Evolutionary conservation across 1,139 yeast species (phyloP).

Genomic region (Candida anutae): DNA sequence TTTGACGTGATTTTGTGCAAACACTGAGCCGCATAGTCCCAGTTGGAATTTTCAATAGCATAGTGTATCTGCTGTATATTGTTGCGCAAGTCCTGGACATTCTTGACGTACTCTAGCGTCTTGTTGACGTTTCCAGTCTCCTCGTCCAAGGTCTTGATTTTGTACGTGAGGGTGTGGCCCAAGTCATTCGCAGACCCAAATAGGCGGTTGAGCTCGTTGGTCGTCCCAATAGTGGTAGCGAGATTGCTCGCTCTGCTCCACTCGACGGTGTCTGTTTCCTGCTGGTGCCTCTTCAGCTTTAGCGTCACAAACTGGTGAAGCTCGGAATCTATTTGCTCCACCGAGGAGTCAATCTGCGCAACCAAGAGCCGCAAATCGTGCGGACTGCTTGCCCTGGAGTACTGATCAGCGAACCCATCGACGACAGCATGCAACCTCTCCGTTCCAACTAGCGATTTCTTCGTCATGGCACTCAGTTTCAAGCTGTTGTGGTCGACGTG

Average conservation of each 20-base stretch:
- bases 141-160: constrained; percentile 60
- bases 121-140: constrained; percentile 64
- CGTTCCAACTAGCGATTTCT: no score
- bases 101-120: constrained; percentile 57
- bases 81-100: constrained; percentile 56
- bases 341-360: constrained; percentile 14
- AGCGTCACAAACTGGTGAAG: constrained; percentile 18
- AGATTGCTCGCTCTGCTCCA: constrained; percentile 28
- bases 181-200: constrained; percentile 56
- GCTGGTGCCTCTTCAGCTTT: constrained; percentile 26
- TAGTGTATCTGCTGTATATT: constrained; percentile 61
- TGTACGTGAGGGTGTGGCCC: constrained; percentile 60
- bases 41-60: constrained; percentile 59
- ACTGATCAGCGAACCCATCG: no score
- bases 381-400: constrained; percentile 9
- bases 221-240: constrained; percentile 27
- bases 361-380: constrained; percentile 14
- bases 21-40: constrained; percentile 67
- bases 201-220: constrained; percentile 42
- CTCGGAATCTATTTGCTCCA: constrained; percentile 15
- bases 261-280: constrained; percentile 30
- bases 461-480: no score
- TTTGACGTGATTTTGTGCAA: constrained; percentile 43
- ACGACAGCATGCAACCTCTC: no score
- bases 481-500: no score